Evolutionary conservation across 352 stramenopile genomes (phyloP).

Genomic region (Peronospora tabacina): DNA sequence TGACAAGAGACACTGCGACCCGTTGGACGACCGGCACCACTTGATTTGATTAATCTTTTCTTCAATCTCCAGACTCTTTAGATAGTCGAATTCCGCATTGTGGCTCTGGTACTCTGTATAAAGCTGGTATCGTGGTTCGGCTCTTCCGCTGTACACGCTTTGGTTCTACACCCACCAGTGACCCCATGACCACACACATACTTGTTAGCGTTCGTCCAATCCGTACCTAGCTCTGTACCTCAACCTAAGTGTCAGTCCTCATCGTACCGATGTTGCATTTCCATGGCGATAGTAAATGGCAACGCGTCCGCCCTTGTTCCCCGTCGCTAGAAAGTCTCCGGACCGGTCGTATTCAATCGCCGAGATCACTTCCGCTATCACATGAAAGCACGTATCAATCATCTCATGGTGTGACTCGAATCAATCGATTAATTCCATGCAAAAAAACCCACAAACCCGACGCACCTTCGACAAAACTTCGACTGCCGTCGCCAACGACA

Average conservation of each 20-base stretch:
- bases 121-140: conserved; percentile 43
- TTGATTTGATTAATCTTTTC: conserved; percentile 97
- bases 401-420: no score
- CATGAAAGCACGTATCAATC: no score
- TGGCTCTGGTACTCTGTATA: conserved; percentile 95
- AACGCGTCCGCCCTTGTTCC: conserved; percentile 90
- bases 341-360: conserved; percentile 90
- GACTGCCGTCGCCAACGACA: conserved; percentile 40
- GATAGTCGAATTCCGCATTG: conserved; percentile 96
- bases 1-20: conserved; percentile 89
- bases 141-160: conserved; percentile 25
- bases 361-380: conserved; percentile 89
- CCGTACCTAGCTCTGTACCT: background rate
- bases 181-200: background rate
- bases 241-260: no score
- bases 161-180: conserved; percentile 19
- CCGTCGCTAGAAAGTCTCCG: conserved; percentile 89
- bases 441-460: background rate
- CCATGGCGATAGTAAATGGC: conserved; percentile 81
- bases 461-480: conserved; percentile 60
- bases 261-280: conserved; percentile 23
- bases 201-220: background rate
- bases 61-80: conserved; percentile 96
- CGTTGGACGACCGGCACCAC: conserved; percentile 86
- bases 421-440: background rate